Evolutionary conservation across 192 early-diverging fungal genomes (phyloP).

Genomic region (Obelidium mucronatum): DNA sequence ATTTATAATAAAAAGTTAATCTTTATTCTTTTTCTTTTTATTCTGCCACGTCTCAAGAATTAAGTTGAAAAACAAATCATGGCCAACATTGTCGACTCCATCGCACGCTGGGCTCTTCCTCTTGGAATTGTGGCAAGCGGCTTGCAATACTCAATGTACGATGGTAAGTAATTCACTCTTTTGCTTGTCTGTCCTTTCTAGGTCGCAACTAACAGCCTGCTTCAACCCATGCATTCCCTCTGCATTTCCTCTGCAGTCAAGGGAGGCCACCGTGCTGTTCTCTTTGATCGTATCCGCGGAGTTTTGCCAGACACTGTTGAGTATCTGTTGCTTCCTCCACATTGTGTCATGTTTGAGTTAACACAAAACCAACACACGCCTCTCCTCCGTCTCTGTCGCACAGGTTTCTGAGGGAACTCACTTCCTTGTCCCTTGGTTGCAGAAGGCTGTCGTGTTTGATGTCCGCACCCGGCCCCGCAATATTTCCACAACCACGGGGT

Average conservation of each 20-base stretch:
- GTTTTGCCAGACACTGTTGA: slow-evolving; percentile 72
- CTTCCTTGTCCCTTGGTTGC: slow-evolving; percentile 97
- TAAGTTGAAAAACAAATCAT: no score
- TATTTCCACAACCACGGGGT: slow-evolving; percentile 99
- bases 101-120: slow-evolving; percentile 84
- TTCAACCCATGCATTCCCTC: no score
- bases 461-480: slow-evolving; percentile 96
- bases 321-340: no score
- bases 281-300: slow-evolving; percentile 95
- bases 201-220: no score
- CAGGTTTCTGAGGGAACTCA: slow-evolving; percentile 92
- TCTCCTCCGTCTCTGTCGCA: no score
- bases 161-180: slow-evolving; percentile 74
- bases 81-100: neutral
- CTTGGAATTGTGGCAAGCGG: slow-evolving; percentile 73
- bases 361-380: no score
- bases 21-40: no score
- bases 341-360: no score
- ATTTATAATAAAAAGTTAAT: no score
- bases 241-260: slow-evolving; percentile 82
- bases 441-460: slow-evolving; percentile 88
- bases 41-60: no score
- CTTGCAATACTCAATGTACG: slow-evolving; percentile 88
- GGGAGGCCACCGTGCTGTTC: slow-evolving; percentile 94
- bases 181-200: no score